Evolutionary conservation across 2,329 filamentous ascomycete species (phyloP).

Genomic region (Xylaria hypoxylon): DNA sequence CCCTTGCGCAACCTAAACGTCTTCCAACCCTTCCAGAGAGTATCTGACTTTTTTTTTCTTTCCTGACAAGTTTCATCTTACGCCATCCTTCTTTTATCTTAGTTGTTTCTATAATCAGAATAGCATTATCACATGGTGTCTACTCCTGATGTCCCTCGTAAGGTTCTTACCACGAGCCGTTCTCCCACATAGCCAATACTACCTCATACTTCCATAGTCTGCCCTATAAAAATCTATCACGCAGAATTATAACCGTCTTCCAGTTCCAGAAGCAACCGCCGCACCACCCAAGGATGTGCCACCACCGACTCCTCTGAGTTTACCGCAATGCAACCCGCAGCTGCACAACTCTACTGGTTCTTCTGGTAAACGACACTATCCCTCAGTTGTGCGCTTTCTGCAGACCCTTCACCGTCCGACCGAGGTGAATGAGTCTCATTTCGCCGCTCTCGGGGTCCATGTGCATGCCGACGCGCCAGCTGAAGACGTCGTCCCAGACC

Average conservation of each 20-base stretch:
- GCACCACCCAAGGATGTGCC: conserved; percentile 63
- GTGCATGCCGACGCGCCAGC: conserved; percentile 63
- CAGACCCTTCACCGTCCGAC: conserved; percentile 65
- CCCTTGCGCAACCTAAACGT: neutral
- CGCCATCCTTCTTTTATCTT: neutral
- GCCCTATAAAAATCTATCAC: conserved; percentile 17
- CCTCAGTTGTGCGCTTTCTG: conserved; percentile 62
- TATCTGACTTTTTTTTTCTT: neutral
- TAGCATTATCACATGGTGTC: neutral
- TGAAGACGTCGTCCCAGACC: conserved; percentile 65
- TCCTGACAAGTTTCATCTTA: neutral
- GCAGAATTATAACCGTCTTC: conserved; percentile 42
- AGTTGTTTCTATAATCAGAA: neutral
- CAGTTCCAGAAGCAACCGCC: conserved; percentile 46
- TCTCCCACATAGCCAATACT: neutral
- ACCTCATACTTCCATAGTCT: conserved; percentile 10
- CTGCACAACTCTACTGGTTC: conserved; percentile 36
- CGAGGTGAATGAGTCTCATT: conserved; percentile 62
- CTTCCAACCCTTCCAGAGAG: neutral
- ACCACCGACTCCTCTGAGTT: conserved; percentile 65
- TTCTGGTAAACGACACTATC: conserved; percentile 39
- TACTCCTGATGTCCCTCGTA: neutral
- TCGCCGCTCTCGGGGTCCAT: conserved; percentile 69
- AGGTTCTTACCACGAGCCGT: neutral
- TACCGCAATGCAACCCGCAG: conserved; percentile 59